Percentiles rank a stretch among this genome's conserved stretches.
phyloP scores from a whole-genome alignment of 108 stramenopile genomes.

The Craspedostauros australis region DNA sequence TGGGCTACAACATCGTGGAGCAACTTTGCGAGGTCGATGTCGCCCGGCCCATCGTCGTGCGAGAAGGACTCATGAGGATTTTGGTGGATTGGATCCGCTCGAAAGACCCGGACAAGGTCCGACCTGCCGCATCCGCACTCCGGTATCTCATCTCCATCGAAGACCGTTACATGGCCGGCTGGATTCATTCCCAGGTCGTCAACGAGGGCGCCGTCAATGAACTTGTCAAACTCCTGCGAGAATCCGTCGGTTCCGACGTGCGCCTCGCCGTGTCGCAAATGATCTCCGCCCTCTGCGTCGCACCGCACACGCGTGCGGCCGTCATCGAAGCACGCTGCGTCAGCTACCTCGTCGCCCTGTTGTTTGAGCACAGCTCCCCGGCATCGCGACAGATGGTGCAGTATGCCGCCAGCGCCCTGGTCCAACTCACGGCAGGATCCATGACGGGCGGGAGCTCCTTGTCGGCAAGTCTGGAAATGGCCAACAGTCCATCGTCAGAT shows the following conservation, averaged over 20 bases:
- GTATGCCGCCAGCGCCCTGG: constrained; percentile 44
- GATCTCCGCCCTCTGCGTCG: constrained; percentile 45
- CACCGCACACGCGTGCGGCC: constrained; percentile 57
- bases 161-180: constrained; percentile 62
- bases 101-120: constrained; percentile 23
- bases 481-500: background rate
- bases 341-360: constrained; percentile 37
- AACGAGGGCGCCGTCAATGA: constrained; percentile 48
- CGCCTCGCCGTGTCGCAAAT: constrained; percentile 47
- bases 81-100: constrained; percentile 54
- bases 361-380: constrained; percentile 26
- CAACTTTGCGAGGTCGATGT: constrained; percentile 47
- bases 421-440: constrained; percentile 49
- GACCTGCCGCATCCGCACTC: constrained; percentile 41
- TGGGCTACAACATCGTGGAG: constrained; percentile 39
- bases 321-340: constrained; percentile 48
- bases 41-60: constrained; percentile 48
- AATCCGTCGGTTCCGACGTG: constrained; percentile 36
- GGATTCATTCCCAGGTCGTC: constrained; percentile 70
- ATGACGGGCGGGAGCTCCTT: constrained; percentile 24
- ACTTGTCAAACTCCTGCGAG: constrained; percentile 36
- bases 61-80: constrained; percentile 45
- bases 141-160: constrained; percentile 42
- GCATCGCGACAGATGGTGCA: constrained; percentile 21
- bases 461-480: constrained; percentile 2